These are phyloP conservation scores for Alternaria infectoria DNA, from an alignment of 2,329 filamentous ascomycete genomes.

Conservation along the genomic window DNA sequence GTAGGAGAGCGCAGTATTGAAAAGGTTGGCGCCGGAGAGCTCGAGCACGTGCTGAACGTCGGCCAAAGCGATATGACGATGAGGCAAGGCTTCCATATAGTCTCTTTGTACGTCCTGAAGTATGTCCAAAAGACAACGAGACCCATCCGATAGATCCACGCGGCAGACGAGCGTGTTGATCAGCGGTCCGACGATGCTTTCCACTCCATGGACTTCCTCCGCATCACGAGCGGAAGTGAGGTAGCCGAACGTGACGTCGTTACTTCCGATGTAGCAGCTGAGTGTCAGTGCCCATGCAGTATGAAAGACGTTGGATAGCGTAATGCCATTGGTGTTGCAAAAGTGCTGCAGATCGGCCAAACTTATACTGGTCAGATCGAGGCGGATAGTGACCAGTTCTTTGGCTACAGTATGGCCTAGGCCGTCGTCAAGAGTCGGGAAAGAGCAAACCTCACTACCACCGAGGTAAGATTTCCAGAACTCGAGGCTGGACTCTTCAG, in stretches of 20 bases:
- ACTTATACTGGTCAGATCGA: constrained; percentile 36
- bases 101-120: constrained; percentile 54
- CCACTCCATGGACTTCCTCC: constrained; percentile 46
- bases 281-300: constrained; percentile 51
- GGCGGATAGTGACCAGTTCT: constrained; percentile 32
- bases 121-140: constrained; percentile 45
- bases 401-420: constrained; percentile 18
- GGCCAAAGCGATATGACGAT: constrained; percentile 53
- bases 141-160: constrained; percentile 45
- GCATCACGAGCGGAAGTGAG: constrained; percentile 51
- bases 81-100: constrained; percentile 54
- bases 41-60: constrained; percentile 55
- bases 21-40: constrained; percentile 45
- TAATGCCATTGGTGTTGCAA: constrained; percentile 55
- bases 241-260: constrained; percentile 55
- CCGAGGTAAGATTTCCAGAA: constrained; percentile 42
- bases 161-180: constrained; percentile 57
- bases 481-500: constrained; percentile 32
- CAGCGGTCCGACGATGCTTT: constrained; percentile 55
- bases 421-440: constrained; percentile 39
- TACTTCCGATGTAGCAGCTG: constrained; percentile 45
- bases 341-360: constrained; percentile 38
- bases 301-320: constrained; percentile 55
- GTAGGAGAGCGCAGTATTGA: constrained; percentile 59
- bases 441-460: constrained; percentile 41